Evolutionary conservation across 2,329 filamentous ascomycete genomes (phyloP).

Genomic region (Fusarium liriodendri): DNA sequence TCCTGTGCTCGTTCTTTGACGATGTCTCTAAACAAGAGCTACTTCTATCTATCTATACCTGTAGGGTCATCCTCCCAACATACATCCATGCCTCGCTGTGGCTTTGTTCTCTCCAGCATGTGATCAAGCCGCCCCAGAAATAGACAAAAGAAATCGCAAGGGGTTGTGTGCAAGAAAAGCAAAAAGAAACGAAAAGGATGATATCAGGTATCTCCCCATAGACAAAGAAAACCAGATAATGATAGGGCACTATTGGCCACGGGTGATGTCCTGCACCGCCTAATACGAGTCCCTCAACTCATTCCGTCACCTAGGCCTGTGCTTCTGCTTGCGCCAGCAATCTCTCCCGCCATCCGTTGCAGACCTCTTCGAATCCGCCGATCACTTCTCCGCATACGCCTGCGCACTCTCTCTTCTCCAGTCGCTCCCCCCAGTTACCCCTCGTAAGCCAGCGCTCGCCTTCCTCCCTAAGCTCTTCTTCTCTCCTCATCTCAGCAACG

Average conservation of each 20-base stretch:
- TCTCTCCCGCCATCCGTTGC: constrained; percentile 83
- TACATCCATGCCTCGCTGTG: constrained; percentile 29
- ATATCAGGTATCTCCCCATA: constrained; percentile 10
- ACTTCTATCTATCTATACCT: constrained; percentile 34
- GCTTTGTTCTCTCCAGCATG: constrained; percentile 29
- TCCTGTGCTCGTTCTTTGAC: constrained; percentile 32
- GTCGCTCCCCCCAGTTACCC: constrained; percentile 84
- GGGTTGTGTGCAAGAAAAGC: background rate
- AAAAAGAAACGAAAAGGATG: constrained; percentile 14
- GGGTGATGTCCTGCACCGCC: constrained; percentile 27
- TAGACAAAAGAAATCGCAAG: constrained; percentile 22
- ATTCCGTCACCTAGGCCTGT: constrained; percentile 47
- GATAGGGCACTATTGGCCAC: constrained; percentile 6
- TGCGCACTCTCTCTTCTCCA: constrained; percentile 83
- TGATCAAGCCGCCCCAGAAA: constrained; percentile 23
- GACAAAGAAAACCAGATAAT: constrained; percentile 15
- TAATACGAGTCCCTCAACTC: constrained; percentile 7
- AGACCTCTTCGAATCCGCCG: constrained; percentile 91
- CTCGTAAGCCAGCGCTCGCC: constrained; percentile 84
- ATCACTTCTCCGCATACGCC: constrained; percentile 88
- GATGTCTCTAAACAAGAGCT: constrained; percentile 25
- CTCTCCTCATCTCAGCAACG: constrained; percentile 84
- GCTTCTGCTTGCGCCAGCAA: constrained; percentile 74
- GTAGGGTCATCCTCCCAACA: constrained; percentile 14
- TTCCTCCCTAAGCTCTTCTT: constrained; percentile 85